Evolutionary conservation across 495 filamentous ascomycete species (phyloP).

Genomic region (Hypoxylon lenormandii): DNA sequence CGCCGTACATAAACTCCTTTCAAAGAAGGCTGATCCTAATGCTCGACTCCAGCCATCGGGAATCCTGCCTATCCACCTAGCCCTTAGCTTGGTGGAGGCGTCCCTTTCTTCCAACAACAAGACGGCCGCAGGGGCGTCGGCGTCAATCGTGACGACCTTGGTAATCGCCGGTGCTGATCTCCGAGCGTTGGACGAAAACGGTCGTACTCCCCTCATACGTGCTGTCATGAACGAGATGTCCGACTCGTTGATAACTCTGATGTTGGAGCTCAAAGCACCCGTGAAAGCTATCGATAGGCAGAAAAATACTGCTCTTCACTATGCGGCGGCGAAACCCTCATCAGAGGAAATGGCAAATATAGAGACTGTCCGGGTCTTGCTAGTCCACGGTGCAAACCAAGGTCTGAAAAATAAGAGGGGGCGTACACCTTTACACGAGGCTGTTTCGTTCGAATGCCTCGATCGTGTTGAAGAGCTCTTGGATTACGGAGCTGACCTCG

Average conservation of each 20-base stretch:
- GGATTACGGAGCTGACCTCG: slow-evolving; percentile 48
- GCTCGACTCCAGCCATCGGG: slow-evolving; percentile 19
- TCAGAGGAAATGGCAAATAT: slow-evolving; percentile 37
- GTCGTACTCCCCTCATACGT: slow-evolving; percentile 50
- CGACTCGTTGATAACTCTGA: slow-evolving; percentile 41
- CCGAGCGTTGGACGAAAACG: slow-evolving; percentile 46
- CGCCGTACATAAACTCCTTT: slow-evolving; percentile 36
- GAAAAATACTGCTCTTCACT: slow-evolving; percentile 48
- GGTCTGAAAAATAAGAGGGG: slow-evolving; percentile 39
- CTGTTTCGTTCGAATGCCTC: slow-evolving; percentile 35
- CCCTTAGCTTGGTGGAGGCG: slow-evolving; percentile 20
- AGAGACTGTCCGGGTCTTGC: slow-evolving; percentile 42
- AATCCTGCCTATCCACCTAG: slow-evolving; percentile 30
- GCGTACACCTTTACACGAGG: slow-evolving; percentile 43
- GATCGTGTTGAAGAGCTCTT: slow-evolving; percentile 39
- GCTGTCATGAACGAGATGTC: slow-evolving; percentile 45
- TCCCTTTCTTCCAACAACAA: slow-evolving; percentile 34
- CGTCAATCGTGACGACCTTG: slow-evolving; percentile 50
- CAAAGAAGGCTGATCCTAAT: slow-evolving; percentile 30
- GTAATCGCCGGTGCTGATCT: slow-evolving; percentile 51
- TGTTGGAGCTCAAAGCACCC: slow-evolving; percentile 46
- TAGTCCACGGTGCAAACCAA: slow-evolving; percentile 44
- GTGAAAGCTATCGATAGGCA: slow-evolving; percentile 39
- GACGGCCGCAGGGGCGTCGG: slow-evolving; percentile 12
- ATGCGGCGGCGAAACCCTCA: slow-evolving; percentile 45